Evolutionary conservation across 345 rosid species (phyloP), one percentile per base, ranked within the genome.

Genomic region (Pistacia integerrima): DNA sequence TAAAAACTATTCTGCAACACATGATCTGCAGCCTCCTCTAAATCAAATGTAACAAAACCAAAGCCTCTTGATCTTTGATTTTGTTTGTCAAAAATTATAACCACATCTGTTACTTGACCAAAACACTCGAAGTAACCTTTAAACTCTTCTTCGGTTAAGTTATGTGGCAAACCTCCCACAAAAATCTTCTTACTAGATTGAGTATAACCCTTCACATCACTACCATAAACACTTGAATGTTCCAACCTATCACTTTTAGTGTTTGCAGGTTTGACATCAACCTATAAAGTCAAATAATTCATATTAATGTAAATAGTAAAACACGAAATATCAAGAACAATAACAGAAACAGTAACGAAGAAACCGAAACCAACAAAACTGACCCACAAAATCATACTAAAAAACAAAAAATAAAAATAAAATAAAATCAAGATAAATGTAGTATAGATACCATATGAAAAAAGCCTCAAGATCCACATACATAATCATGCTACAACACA

Each of bases 31-130:
- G 60, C 72, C 11, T 70, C 79, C 38, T 82, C 52, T 1, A 74
- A 64, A 36, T 74, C 76, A 60, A 78, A 82, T 4, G 78, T 78
- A 5, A 82, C 30, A 20, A 77, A 82, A 0, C 81, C 84, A 28
- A 82, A 82, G 13, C 84, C 79, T 13, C 81, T 58, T 1, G 79
- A 52, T 25, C 56, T 70, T 0, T 58, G 35, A 0, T 12, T 67
- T 8, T 33, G 51, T 65, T 54, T 78, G 35, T 82, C 64, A 25
- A 20, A 25, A 30, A 81, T 64, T 49, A 81, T 55, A 20, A 69
- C 72, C 0, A 57, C 61, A 57, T 73, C 78, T 5, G 5, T 49
- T 8, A 77, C 49, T 2, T n/a, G 18, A 1, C 84, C 84, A 44
- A 60, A 81, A 2, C 28, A 28, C 36, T 73, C 81, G 22, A 77